Evolutionary conservation across 371 early-diverging fungal species (phyloP).

Genomic region (Dichotomocladium elegans): DNA sequence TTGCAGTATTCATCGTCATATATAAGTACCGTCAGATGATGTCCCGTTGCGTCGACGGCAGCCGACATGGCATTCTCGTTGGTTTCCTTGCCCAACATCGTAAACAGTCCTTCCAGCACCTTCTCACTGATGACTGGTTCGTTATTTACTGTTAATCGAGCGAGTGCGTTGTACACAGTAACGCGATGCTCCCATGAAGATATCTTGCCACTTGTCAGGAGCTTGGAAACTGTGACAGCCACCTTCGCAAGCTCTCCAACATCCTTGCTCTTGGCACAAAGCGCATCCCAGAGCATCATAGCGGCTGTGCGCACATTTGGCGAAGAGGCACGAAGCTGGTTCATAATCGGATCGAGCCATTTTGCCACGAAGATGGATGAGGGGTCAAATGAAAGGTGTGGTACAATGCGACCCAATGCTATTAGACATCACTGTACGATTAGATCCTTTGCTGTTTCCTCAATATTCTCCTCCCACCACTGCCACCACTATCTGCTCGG

Average conservation of each 20-base stretch:
- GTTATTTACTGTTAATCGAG: conserved; percentile 42
- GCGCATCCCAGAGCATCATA: conserved; percentile 51
- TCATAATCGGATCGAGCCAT: conserved; percentile 62
- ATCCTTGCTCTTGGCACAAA: conserved; percentile 47
- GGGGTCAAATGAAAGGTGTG: conserved; percentile 59
- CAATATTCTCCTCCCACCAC: neutral
- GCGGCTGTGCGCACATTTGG: conserved; percentile 56
- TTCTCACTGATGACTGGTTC: conserved; percentile 58
- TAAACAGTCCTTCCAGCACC: conserved; percentile 56
- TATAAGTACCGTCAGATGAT: conserved; percentile 57
- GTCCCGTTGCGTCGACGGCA: conserved; percentile 60
- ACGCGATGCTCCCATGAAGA: conserved; percentile 65
- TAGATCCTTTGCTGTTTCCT: neutral
- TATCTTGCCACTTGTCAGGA: conserved; percentile 54
- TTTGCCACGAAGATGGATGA: conserved; percentile 58
- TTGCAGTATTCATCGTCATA: conserved; percentile 44
- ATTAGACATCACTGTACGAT: conserved; percentile 4
- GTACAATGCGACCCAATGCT: conserved; percentile 49
- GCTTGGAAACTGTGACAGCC: conserved; percentile 55
- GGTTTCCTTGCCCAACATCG: conserved; percentile 74
- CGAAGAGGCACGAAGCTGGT: conserved; percentile 67
- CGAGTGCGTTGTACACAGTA: conserved; percentile 54
- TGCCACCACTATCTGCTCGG: neutral
- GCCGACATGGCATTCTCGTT: conserved; percentile 67
- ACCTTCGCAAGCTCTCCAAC: conserved; percentile 51